Base-by-base conservation (phyloP, 1,284 basidiomycete genomes). In the Agaricales sp. region DNA sequence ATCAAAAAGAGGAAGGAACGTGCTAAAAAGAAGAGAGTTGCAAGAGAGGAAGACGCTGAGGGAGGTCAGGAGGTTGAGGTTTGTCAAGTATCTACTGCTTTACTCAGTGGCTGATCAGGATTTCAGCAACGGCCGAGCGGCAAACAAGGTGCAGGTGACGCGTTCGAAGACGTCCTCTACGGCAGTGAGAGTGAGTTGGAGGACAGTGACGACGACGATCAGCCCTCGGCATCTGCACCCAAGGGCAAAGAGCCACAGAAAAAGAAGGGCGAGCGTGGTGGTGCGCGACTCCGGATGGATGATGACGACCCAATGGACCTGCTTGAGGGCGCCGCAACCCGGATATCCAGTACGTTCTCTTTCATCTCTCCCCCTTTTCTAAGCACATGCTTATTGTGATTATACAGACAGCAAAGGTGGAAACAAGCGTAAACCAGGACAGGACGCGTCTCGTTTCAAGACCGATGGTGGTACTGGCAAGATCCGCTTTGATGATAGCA, bases 281-380 rank as follows among this genome's bases (percentile, higher is more conserved):
- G 78, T 37, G 68, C 77, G 23, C 77, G 81, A n/a, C 75, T 99
- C 51, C 80, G 89, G 35, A 71, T 90, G 55, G 95, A 98, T 62
- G 86, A 92, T 51, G 92, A 98, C 59, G 86, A 94, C 57, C 95
- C 96, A 1, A 90, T 97, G 82, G 95, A 99, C 70, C 74, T 99
- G 50, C 71, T 99, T 3, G 83, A 92, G 52, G 87, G 93, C 52
- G 75, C 84, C 62, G 84, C 85, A 14, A 78, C 87, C 24, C 78
- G 82, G 46, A 71, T 94, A 16, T 86, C 84, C 3, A 80, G 91
- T 91, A 61, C 55, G 85, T 66, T 38, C 46, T 44, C 51, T 47
- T 18, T n/a, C 43, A 12, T 30, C 30, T 8, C 48, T 39, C 16
- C 18, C 20, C 21, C 38, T 45, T 47, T 13, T 35, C 52, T n/a